These are phyloP conservation scores for Amanita exitialis DNA, from an alignment of 768 basidiomycete genomes.

Conservation along the genomic window DNA sequence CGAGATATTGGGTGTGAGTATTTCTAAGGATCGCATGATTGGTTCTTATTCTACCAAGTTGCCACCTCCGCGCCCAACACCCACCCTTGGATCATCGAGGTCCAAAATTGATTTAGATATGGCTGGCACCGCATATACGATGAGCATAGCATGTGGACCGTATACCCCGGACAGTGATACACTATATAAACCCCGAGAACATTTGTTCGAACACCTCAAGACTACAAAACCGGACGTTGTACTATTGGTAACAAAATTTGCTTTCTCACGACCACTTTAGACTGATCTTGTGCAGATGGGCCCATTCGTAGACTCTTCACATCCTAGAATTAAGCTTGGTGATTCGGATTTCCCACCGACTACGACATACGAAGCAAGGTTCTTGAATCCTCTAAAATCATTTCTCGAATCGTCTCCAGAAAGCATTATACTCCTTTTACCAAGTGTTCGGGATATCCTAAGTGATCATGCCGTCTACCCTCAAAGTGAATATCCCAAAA, in stretches of 20 bases:
- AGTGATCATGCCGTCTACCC: conserved; percentile 80
- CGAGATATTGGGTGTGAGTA: conserved; percentile 70
- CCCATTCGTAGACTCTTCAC: conserved; percentile 78
- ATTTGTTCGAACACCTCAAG: conserved; percentile 53
- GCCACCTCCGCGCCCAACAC: conserved; percentile 45
- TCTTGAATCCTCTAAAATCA: conserved; percentile 44
- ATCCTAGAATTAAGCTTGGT: conserved; percentile 68
- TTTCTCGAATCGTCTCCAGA: conserved; percentile 55
- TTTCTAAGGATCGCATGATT: neutral
- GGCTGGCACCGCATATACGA: conserved; percentile 40
- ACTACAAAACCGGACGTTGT: conserved; percentile 62
- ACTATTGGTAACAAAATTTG: conserved; percentile 48
- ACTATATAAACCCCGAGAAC: conserved; percentile 59
- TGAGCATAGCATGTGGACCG: conserved; percentile 78
- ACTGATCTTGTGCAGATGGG: conserved; percentile 49
- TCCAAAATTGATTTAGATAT: conserved; percentile 27
- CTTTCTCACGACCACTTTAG: neutral
- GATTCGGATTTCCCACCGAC: conserved; percentile 55
- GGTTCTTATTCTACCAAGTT: conserved; percentile 30
- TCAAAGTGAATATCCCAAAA: conserved; percentile 50
- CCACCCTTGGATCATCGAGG: conserved; percentile 13
- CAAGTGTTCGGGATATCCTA: conserved; percentile 74
- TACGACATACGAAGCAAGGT: conserved; percentile 58
- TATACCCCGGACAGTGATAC: conserved; percentile 77
- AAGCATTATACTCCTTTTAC: conserved; percentile 69